These are phyloP conservation scores for Hypoxylon sp. DNA, from an alignment of 2,329 filamentous ascomycete genomes.

Conservation along the genomic window DNA sequence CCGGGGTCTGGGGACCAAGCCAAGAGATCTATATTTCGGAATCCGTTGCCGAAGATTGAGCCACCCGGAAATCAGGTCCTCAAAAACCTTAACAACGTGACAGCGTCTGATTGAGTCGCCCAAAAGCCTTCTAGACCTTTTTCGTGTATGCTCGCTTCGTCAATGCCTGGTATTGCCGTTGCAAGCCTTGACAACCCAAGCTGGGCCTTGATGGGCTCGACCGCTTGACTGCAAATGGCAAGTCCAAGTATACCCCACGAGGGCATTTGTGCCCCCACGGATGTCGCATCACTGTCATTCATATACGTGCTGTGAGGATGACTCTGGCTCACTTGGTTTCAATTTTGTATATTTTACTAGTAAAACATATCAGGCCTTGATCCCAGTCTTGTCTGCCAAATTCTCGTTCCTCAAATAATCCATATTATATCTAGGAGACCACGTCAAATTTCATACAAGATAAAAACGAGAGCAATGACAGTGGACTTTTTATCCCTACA, in stretches of 20 bases:
- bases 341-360: conserved; percentile 6
- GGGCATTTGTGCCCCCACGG: conserved; percentile 14
- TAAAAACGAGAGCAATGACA: conserved; percentile 37
- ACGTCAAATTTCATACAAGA: conserved; percentile 9
- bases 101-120: conserved; percentile 31
- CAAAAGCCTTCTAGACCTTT: conserved; percentile 28
- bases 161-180: conserved; percentile 17
- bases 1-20: conserved; percentile 29
- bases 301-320: conserved; percentile 19
- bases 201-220: conserved; percentile 15
- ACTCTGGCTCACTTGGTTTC: conserved; percentile 12
- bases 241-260: conserved; percentile 4
- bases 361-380: no score
- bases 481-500: conserved; percentile 45
- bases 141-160: conserved; percentile 20
- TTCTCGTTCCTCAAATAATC: no score
- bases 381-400: no score
- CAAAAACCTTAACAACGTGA: conserved; percentile 29
- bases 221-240: conserved; percentile 22
- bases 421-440: conserved; percentile 1
- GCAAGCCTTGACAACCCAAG: conserved; percentile 26
- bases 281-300: conserved; percentile 12
- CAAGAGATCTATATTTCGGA: conserved; percentile 38
- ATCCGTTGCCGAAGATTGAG: conserved; percentile 36
- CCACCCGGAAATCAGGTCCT: conserved; percentile 20